A percentile compares a stretch with the other conserved stretches of the same genome.
Evolutionary conservation across 768 basidiomycete genomes (phyloP).

Genomic region (Holtermanniella nyarrowii): DNA sequence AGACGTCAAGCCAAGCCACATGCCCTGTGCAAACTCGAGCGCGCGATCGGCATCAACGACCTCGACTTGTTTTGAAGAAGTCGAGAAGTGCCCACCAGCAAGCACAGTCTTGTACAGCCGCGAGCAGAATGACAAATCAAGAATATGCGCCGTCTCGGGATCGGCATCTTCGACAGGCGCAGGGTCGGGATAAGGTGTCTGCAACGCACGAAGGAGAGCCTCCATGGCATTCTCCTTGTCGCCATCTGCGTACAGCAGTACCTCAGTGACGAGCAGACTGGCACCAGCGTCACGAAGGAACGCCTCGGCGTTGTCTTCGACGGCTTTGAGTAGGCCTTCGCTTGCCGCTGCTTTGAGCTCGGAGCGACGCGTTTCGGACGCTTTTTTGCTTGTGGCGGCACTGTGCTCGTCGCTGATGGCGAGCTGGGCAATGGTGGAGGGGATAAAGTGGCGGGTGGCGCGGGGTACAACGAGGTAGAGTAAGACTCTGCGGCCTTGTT

Average conservation of each 20-base stretch:
- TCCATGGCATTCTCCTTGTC: constrained; percentile 60
- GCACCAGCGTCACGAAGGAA: constrained; percentile 67
- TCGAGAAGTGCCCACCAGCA: constrained; percentile 81
- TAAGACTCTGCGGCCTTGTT: constrained; percentile 61
- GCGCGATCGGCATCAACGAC: constrained; percentile 22
- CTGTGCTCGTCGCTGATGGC: constrained; percentile 63
- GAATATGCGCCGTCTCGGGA: constrained; percentile 50
- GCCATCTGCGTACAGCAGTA: constrained; percentile 75
- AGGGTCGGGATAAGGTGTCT: constrained; percentile 49
- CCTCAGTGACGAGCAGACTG: constrained; percentile 64
- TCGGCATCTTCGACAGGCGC: constrained; percentile 41
- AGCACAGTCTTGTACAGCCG: constrained; percentile 79
- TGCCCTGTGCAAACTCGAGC: constrained; percentile 18
- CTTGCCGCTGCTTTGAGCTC: constrained; percentile 70
- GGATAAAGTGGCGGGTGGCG: constrained; percentile 75
- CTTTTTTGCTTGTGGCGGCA: constrained; percentile 73
- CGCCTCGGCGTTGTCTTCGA: constrained; percentile 53
- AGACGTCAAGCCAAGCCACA: constrained; percentile 25
- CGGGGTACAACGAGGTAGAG: constrained; percentile 76
- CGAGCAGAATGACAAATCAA: constrained; percentile 72
- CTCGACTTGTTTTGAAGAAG: constrained; percentile 50
- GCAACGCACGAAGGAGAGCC: constrained; percentile 53
- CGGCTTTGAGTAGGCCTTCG: constrained; percentile 59
- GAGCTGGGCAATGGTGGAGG: constrained; percentile 60
- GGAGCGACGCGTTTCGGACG: constrained; percentile 50